Percentiles rank a stretch among this genome's conserved stretches.
phyloP scores from a whole-genome alignment of 1,139 yeast species.

The Yamadazyma trypodendri region DNA sequence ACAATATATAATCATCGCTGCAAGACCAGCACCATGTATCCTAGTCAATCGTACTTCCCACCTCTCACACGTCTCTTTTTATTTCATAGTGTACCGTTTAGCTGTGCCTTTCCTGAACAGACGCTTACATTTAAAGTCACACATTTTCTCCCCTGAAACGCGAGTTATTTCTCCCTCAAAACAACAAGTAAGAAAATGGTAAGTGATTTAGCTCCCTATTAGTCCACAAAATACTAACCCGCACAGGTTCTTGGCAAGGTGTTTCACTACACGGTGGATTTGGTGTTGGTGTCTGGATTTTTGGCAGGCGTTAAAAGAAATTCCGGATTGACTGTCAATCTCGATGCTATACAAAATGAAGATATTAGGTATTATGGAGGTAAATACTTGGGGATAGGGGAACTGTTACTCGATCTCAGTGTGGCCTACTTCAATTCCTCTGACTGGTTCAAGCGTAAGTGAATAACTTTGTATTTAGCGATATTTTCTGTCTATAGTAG shows the following conservation, averaged over 20 bases:
- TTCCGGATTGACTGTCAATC: constrained; percentile 67
- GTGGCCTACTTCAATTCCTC: constrained; percentile 73
- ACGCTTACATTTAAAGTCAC: too few relatives aligned
- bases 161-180: too few relatives aligned
- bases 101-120: too few relatives aligned
- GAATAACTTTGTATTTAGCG: background rate
- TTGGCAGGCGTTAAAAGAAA: constrained; percentile 88
- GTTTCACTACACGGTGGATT: constrained; percentile 69
- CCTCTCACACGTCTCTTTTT: too few relatives aligned
- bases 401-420: constrained; percentile 70
- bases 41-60: too few relatives aligned
- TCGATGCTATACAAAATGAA: constrained; percentile 34
- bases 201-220: background rate
- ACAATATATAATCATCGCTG: too few relatives aligned
- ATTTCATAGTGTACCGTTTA: too few relatives aligned
- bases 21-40: too few relatives aligned
- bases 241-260: constrained; percentile 47
- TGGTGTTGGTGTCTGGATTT: constrained; percentile 75
- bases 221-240: constrained; percentile 6
- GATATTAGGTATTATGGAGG: constrained; percentile 59
- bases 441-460: constrained; percentile 54
- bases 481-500: background rate
- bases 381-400: constrained; percentile 83
- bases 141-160: background rate
- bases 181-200: constrained; percentile 1